Evolutionary conservation across 345 rosid genomes (phyloP).

Genomic region (Syzygium oleosum): DNA sequence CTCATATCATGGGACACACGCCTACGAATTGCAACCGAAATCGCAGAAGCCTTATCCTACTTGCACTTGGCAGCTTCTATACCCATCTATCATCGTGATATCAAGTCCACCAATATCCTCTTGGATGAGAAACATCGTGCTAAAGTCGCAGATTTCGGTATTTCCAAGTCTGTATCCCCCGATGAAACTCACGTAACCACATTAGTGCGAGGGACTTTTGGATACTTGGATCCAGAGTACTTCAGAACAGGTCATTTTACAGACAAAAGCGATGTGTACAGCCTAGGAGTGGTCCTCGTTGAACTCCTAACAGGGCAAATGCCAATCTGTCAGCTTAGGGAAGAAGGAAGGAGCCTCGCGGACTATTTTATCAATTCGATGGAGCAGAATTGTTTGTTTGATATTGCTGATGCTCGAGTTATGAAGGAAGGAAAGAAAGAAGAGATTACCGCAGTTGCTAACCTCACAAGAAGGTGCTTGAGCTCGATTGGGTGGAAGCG

Average conservation of each 20-base stretch:
- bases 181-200: constrained; percentile 4
- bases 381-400: background rate
- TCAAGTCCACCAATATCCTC: background rate
- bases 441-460: background rate
- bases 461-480: background rate
- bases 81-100: background rate
- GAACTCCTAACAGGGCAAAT: background rate
- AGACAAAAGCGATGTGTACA: background rate
- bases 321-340: background rate
- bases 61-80: constrained; percentile 3
- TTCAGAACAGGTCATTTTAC: background rate
- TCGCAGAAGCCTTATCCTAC: background rate
- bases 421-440: background rate
- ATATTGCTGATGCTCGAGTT: background rate
- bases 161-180: background rate
- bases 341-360: background rate
- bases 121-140: background rate
- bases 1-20: background rate
- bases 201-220: background rate
- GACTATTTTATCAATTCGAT: background rate
- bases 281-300: background rate
- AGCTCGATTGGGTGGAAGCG: background rate
- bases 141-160: constrained; percentile 1
- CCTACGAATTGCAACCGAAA: background rate
- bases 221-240: background rate